Evolutionary conservation across 352 stramenopile genomes (phyloP).

Genomic region (Phytophthora tentaculata): DNA sequence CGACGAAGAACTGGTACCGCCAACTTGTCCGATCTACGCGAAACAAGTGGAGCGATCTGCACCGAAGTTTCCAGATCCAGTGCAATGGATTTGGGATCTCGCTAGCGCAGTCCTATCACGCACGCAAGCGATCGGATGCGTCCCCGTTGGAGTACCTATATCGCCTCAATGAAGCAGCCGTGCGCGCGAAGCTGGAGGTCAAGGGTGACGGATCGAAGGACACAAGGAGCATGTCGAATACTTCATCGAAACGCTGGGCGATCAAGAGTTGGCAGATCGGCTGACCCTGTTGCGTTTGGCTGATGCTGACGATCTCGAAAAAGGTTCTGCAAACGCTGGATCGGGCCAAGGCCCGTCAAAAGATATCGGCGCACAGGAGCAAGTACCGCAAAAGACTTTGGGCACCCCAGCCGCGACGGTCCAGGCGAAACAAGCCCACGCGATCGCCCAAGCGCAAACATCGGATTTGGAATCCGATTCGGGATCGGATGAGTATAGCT

Average conservation of each 20-base stretch:
- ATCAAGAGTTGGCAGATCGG: constrained; percentile 10
- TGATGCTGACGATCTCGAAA: not conserved
- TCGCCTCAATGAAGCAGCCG: not conserved
- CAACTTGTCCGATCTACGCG: not conserved
- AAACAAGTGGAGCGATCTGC: not conserved
- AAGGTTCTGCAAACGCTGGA: not conserved
- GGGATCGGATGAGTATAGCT: too few species aligned
- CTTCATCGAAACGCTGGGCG: constrained; percentile 19
- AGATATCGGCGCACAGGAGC: not conserved
- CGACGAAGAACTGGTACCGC: constrained; percentile 1
- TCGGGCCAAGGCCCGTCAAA: constrained; percentile 1
- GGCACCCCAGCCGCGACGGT: not conserved
- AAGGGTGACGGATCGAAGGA: not conserved
- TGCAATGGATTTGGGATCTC: constrained; percentile 1
- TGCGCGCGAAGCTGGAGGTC: constrained; percentile 9
- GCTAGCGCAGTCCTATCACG: constrained; percentile 12
- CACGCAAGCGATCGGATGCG: not conserved
- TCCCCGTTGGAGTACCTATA: constrained; percentile 9
- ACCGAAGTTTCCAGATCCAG: not conserved
- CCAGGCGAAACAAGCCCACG: too few species aligned
- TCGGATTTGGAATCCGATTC: too few species aligned
- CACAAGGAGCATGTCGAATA: not conserved
- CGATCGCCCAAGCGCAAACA: not conserved
- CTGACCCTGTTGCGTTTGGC: not conserved
- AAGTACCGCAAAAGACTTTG: not conserved